phyloP scores from a whole-genome alignment of 1,284 basidiomycete species.

The Leccinum subfulvum region DNA sequence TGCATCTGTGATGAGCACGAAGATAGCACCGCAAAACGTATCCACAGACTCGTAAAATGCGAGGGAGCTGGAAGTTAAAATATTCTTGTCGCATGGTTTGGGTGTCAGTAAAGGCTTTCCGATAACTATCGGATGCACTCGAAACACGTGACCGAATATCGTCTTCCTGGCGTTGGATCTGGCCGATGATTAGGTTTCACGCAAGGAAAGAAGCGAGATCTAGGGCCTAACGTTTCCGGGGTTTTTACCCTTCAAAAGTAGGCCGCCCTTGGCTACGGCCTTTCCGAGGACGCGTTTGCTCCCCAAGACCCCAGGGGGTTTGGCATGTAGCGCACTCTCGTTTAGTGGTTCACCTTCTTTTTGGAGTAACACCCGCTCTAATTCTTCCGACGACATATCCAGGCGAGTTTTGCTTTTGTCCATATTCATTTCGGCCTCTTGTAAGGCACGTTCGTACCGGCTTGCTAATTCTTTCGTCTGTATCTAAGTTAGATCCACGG shows the following conservation, averaged over 20 bases:
- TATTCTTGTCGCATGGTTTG: slow-evolving; percentile 93
- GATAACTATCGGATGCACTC: slow-evolving; percentile 82
- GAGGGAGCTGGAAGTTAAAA: slow-evolving; percentile 94
- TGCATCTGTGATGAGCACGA: slow-evolving; percentile 35
- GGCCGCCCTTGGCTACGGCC: slow-evolving; percentile 88
- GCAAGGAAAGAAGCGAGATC: slow-evolving; percentile 6
- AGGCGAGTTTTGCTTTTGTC: slow-evolving; percentile 90
- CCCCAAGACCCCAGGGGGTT: slow-evolving; percentile 52
- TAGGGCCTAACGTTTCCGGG: slow-evolving; percentile 75
- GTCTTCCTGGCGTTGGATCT: slow-evolving; percentile 94
- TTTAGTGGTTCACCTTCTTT: slow-evolving; percentile 92
- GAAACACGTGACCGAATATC: slow-evolving; percentile 88
- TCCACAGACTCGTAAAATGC: slow-evolving; percentile 80
- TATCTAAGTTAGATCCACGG: slow-evolving; percentile 14
- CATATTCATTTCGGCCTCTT: slow-evolving; percentile 85
- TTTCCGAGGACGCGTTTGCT: slow-evolving; percentile 79
- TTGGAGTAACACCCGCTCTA: slow-evolving; percentile 89
- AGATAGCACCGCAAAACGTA: slow-evolving; percentile 3
- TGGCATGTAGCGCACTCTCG: slow-evolving; percentile 70
- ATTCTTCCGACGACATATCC: slow-evolving; percentile 89
- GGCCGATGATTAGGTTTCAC: slow-evolving; percentile 18
- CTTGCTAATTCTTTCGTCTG: slow-evolving; percentile 88
- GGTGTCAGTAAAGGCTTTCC: slow-evolving; percentile 88
- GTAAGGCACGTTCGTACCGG: slow-evolving; percentile 83
- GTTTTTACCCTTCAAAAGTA: slow-evolving; percentile 92